Percentiles rank a stretch among this genome's conserved stretches.
These are phyloP conservation scores for Marasmius tenuissimus DNA, from an alignment of 1,284 basidiomycete genomes.

Conservation along the genomic window DNA sequence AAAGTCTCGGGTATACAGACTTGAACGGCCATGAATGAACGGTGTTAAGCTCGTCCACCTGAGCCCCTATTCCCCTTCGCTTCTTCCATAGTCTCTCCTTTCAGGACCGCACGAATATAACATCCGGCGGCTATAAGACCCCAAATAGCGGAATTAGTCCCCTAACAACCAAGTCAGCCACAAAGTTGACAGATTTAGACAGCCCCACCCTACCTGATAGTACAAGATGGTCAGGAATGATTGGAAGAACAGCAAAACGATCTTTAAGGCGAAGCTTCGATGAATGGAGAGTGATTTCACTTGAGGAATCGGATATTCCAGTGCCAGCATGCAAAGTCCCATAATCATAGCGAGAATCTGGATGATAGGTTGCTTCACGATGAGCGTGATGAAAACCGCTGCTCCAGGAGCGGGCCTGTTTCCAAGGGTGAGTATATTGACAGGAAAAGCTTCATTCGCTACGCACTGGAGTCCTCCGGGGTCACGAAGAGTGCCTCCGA, in stretches of 20 bases:
- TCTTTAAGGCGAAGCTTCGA: constrained; percentile 63
- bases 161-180: constrained; percentile 39
- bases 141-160: constrained; percentile 74
- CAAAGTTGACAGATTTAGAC: neutral
- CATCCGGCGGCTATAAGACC: constrained; percentile 66
- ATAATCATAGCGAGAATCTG: constrained; percentile 66
- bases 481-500: constrained; percentile 66
- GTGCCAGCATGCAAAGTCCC: constrained; percentile 53
- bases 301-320: constrained; percentile 68
- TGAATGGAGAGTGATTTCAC: constrained; percentile 58
- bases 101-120: constrained; percentile 61
- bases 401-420: constrained; percentile 63
- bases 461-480: constrained; percentile 82
- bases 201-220: constrained; percentile 64
- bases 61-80: constrained; percentile 64
- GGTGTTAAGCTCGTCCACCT: constrained; percentile 52
- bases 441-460: neutral
- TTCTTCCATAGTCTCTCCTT: constrained; percentile 67
- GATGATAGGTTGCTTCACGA: constrained; percentile 73
- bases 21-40: constrained; percentile 5
- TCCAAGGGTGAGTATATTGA: neutral
- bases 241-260: constrained; percentile 66
- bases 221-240: constrained; percentile 67
- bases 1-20: neutral
- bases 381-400: constrained; percentile 65